Evolutionary conservation across 2,329 filamentous ascomycete species (phyloP).

Genomic region (Penicillium griseofulvum): DNA sequence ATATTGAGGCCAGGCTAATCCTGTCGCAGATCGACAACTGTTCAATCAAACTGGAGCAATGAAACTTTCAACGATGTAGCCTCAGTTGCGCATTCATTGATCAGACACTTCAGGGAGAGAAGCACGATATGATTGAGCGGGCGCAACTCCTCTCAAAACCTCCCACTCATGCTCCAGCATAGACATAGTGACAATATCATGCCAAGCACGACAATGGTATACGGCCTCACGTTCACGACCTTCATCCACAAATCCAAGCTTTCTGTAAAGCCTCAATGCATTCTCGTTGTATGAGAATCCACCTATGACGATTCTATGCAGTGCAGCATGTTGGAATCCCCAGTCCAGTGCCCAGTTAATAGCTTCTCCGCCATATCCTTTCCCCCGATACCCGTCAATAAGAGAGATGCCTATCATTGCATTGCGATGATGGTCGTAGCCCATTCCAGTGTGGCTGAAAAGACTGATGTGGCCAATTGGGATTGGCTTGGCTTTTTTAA

Average conservation of each 20-base stretch:
- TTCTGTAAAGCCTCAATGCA: slow-evolving; percentile 11
- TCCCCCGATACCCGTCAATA: not conserved
- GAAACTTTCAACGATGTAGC: not conserved
- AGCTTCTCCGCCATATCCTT: slow-evolving; percentile 14
- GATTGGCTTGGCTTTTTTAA: not conserved
- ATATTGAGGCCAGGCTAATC: not conserved
- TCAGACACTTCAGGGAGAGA: not conserved
- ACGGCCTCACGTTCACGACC: slow-evolving; percentile 14
- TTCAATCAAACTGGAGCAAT: not conserved
- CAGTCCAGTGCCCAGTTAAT: slow-evolving; percentile 15
- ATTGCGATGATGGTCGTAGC: not conserved
- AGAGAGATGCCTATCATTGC: slow-evolving; percentile 5
- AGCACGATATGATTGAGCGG: not conserved
- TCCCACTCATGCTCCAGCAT: slow-evolving; percentile 10
- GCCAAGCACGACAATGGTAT: slow-evolving; percentile 9
- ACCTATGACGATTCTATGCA: slow-evolving; percentile 8
- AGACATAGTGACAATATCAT: slow-evolving; percentile 9
- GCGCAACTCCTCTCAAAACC: not conserved
- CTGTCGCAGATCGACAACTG: not conserved
- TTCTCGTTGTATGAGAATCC: slow-evolving; percentile 8
- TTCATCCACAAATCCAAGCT: slow-evolving; percentile 15
- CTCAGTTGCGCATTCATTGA: not conserved
- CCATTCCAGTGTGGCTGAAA: not conserved
- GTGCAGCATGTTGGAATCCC: slow-evolving; percentile 8
- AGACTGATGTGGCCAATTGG: not conserved